Conservation (phyloP, 2,329 filamentous ascomycete species). For the Aspergillus floridensis region DNA sequence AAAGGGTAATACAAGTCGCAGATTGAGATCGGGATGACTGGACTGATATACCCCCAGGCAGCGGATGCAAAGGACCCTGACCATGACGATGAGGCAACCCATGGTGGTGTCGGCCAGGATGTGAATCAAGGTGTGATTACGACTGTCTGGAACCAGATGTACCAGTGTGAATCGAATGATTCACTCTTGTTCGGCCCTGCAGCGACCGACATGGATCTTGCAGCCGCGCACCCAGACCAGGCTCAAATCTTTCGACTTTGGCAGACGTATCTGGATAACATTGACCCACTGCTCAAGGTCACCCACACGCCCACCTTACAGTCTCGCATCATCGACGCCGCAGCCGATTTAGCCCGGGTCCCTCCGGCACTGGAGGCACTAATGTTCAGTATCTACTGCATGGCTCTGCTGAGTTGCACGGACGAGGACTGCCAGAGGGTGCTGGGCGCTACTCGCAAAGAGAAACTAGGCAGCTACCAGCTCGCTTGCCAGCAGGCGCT, state of each 20-base stretch:
- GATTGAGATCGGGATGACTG: background rate
- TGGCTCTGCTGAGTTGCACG: constrained; percentile 57
- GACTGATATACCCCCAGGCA: constrained; percentile 17
- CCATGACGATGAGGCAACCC: constrained; percentile 22
- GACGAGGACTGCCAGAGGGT: constrained; percentile 52
- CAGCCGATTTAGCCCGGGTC: constrained; percentile 54
- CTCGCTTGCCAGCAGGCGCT: constrained; percentile 50
- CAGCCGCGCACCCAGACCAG: constrained; percentile 59
- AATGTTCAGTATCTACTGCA: constrained; percentile 65
- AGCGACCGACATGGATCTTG: constrained; percentile 45
- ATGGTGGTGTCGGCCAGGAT: constrained; percentile 20
- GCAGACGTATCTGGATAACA: constrained; percentile 68
- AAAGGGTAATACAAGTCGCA: constrained; percentile 33
- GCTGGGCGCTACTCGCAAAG: constrained; percentile 39
- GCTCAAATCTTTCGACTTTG: constrained; percentile 58
- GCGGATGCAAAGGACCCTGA: constrained; percentile 16
- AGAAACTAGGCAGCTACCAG: constrained; percentile 44
- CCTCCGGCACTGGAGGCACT: constrained; percentile 61
- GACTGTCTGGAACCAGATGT: constrained; percentile 48
- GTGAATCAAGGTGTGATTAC: constrained; percentile 40
- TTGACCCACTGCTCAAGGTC: constrained; percentile 67
- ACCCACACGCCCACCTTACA: constrained; percentile 67
- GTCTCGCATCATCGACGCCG: constrained; percentile 62
- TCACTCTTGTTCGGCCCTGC: constrained; percentile 55
- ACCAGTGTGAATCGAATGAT: constrained; percentile 43